phyloP scores from a whole-genome alignment of 2,329 filamentous ascomycete species.

The Hypoxylon sp. region DNA sequence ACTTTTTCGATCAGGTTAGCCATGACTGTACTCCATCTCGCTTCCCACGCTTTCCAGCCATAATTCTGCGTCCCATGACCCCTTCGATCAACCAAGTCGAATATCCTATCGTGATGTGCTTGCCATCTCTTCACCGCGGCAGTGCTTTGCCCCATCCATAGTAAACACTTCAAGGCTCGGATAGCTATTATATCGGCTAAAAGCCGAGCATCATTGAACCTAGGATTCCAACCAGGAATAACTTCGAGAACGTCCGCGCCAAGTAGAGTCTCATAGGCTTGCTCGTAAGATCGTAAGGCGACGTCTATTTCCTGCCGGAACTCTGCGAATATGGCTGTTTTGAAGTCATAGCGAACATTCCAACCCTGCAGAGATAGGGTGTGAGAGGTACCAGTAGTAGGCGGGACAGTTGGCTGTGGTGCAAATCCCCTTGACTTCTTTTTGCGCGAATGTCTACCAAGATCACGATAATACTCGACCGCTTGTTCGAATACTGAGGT shows the following conservation, averaged over 20 bases:
- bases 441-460: slow-evolving; percentile 91
- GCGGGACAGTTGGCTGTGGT: slow-evolving; percentile 85
- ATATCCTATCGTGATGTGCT: slow-evolving; percentile 79
- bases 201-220: slow-evolving; percentile 94
- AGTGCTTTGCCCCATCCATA: slow-evolving; percentile 85
- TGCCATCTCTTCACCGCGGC: slow-evolving; percentile 86
- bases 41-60: slow-evolving; percentile 95
- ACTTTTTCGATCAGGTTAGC: slow-evolving; percentile 71
- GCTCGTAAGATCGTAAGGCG: slow-evolving; percentile 87
- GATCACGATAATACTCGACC: slow-evolving; percentile 92
- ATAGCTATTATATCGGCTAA: slow-evolving; percentile 86
- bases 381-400: slow-evolving; percentile 86
- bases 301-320: slow-evolving; percentile 94
- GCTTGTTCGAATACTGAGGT: slow-evolving; percentile 79
- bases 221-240: slow-evolving; percentile 89
- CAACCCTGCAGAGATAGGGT: slow-evolving; percentile 88
- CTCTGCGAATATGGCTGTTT: slow-evolving; percentile 90
- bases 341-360: slow-evolving; percentile 96
- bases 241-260: slow-evolving; percentile 87
- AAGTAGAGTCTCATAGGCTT: slow-evolving; percentile 87
- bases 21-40: slow-evolving; percentile 77
- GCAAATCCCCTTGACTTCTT: slow-evolving; percentile 86
- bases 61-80: slow-evolving; percentile 91
- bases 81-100: slow-evolving; percentile 83
- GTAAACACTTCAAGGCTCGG: slow-evolving; percentile 83